A percentile compares a stretch with the other conserved stretches of the same genome.
Conservation (phyloP, 1,284 basidiomycete genomes). For the Sphagnurus paluster region DNA sequence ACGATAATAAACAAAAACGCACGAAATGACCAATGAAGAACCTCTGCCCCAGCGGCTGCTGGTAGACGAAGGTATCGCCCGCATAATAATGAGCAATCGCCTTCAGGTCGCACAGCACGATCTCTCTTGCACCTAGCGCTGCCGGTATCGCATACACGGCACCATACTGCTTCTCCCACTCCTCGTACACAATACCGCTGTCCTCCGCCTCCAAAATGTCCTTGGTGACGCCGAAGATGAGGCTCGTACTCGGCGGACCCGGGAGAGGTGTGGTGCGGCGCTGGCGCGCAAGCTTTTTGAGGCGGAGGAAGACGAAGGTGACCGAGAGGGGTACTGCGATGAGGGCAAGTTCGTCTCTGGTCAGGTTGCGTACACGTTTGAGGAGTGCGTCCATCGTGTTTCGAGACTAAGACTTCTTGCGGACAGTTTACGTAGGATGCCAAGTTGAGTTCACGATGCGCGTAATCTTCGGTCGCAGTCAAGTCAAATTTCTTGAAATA, state of each 20-base stretch:
- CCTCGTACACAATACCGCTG: slow-evolving; percentile 27
- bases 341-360: no score
- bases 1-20: no score
- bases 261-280: slow-evolving; percentile 22
- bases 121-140: slow-evolving; percentile 30
- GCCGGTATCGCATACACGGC: slow-evolving; percentile 38
- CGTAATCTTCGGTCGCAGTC: no score
- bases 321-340: background rate
- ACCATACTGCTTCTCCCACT: slow-evolving; percentile 45
- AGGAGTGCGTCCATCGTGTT: no score
- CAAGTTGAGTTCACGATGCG: no score
- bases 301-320: background rate
- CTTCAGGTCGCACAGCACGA: slow-evolving; percentile 49
- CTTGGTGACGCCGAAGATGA: slow-evolving; percentile 29
- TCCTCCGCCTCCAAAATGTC: slow-evolving; percentile 22
- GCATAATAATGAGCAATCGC: slow-evolving; percentile 46
- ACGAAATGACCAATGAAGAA: slow-evolving; percentile 5
- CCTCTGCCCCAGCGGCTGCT: slow-evolving; percentile 24
- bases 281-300: background rate
- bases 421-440: no score
- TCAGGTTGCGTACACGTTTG: no score
- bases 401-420: no score
- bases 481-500: no score
- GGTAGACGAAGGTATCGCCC: slow-evolving; percentile 43
- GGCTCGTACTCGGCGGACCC: slow-evolving; percentile 27